Evolutionary conservation across 1,284 basidiomycete species (phyloP).

Genomic region (Austroboletus sp.): DNA sequence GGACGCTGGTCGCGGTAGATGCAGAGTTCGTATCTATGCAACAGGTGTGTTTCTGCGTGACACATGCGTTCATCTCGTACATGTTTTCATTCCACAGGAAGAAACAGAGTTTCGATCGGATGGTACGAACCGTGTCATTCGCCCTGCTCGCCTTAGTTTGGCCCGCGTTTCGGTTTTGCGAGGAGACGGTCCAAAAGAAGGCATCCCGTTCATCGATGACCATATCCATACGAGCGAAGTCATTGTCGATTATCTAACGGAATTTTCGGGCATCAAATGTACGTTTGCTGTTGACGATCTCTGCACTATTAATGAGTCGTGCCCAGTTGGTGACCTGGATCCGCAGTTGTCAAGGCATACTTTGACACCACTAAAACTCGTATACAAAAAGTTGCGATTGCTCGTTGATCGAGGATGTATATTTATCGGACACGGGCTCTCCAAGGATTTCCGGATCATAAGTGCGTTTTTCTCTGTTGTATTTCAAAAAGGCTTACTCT

Average conservation of each 20-base stretch:
- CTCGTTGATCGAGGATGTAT: conserved; percentile 93
- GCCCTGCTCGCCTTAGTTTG: conserved; percentile 85
- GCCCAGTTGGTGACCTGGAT: conserved; percentile 83
- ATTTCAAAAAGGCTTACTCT: neutral
- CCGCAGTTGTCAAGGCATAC: conserved; percentile 79
- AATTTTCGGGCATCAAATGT: conserved; percentile 94
- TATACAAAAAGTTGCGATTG: conserved; percentile 95
- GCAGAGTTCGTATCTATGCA: conserved; percentile 97
- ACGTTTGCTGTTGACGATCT: conserved; percentile 23
- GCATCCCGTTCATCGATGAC: conserved; percentile 93
- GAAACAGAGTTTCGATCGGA: conserved; percentile 93
- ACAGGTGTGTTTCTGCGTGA: conserved; percentile 46
- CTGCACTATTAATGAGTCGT: conserved; percentile 3
- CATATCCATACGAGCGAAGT: conserved; percentile 93
- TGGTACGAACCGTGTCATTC: conserved; percentile 86
- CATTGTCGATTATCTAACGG: conserved; percentile 94
- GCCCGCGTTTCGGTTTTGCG: conserved; percentile 93
- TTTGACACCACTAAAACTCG: conserved; percentile 88
- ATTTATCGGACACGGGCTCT: conserved; percentile 96
- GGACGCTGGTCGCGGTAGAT: conserved; percentile 89
- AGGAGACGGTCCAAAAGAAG: conserved; percentile 73
- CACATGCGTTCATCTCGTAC: neutral
- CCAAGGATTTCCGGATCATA: conserved; percentile 98
- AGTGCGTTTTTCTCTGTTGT: conserved; percentile 50
- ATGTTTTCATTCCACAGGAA: conserved; percentile 47